Conservation (phyloP, 78 protist genomes). For the Blattamonas nauphoetae region DNA sequence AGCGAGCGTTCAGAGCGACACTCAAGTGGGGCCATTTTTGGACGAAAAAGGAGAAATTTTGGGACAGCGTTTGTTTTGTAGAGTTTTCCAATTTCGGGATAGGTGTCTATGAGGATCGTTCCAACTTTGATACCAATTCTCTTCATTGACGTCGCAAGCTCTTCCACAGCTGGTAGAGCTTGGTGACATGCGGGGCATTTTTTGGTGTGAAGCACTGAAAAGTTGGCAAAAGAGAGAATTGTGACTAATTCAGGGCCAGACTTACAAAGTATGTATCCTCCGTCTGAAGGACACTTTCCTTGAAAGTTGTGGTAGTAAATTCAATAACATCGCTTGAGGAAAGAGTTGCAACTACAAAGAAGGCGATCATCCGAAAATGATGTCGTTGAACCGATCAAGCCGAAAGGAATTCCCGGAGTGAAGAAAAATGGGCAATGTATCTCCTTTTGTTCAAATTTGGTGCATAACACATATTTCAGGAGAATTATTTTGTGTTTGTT, state of each 20-base stretch:
- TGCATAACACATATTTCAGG: too few relatives aligned
- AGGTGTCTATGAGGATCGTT: background rate
- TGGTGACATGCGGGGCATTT: background rate
- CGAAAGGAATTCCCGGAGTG: too few relatives aligned
- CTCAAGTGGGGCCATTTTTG: background rate
- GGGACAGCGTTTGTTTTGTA: background rate
- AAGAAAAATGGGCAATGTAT: too few relatives aligned
- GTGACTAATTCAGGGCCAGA: too few relatives aligned
- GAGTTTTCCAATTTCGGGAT: background rate
- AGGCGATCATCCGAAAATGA: too few relatives aligned
- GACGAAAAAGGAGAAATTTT: background rate
- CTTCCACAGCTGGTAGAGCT: background rate
- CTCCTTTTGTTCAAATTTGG: too few relatives aligned
- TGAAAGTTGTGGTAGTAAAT: background rate
- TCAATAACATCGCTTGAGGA: too few relatives aligned
- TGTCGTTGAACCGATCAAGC: too few relatives aligned
- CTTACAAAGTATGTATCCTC: background rate
- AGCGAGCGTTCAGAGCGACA: background rate
- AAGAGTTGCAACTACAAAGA: too few relatives aligned
- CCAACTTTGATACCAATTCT: background rate
- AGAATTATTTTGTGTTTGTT: too few relatives aligned
- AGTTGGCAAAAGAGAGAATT: too few relatives aligned
- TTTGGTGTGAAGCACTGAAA: background rate
- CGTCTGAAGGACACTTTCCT: background rate
- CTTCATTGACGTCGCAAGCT: background rate